Evolutionary conservation across 1,139 yeast species (phyloP), one percentile per base, ranked within the genome.

Genomic region (Hyphopichia pseudoburtonii): DNA sequence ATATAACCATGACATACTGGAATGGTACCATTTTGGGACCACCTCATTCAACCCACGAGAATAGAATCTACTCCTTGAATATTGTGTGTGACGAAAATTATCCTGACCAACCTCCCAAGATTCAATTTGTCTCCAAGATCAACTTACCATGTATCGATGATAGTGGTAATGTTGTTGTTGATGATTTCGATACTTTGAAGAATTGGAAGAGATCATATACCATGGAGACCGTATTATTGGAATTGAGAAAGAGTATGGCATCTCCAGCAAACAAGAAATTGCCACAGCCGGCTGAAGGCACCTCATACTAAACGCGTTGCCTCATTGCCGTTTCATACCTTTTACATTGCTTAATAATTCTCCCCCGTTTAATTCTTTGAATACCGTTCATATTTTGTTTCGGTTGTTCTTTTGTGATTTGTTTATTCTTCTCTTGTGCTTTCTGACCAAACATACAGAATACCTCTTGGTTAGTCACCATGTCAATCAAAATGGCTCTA

Each of bases 11-110:
- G 94, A 85, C 95, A 6, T 68, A 82, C 52, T 90, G 97, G 97
- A 90, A 89, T 58, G 97, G 96, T 3, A 90, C 97, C 22, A 89
- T 90, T 35, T 71, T 92, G 47, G 99, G 98, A 0, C 98, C 98
- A 4, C 98, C 98, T 25, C 97, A 90, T 53, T 83, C 95, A 34
- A 77, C 79, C 21, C 97, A 90, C 57, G 97, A 92, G 60, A 94
- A 92, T 62, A 76, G 98, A 53, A 94, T 92, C 46, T 92, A 92
- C 62, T 83, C 89, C 21, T 70, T 92, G 41, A 80, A 78, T 37
- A 80, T 92, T 37, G 80, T 79, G 44, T 92, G 97, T 57, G 97
- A 90, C 21, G 81, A 80, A 11, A 68, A 74, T 14, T 94, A 94
- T 57, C 99, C 99, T 1, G 95, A 86, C 43, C 63, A 75, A 49